A percentile compares a stretch with the other conserved stretches of the same genome.
Conservation (phyloP, 2,329 filamentous ascomycete species). For the Fusarium sp. region DNA sequence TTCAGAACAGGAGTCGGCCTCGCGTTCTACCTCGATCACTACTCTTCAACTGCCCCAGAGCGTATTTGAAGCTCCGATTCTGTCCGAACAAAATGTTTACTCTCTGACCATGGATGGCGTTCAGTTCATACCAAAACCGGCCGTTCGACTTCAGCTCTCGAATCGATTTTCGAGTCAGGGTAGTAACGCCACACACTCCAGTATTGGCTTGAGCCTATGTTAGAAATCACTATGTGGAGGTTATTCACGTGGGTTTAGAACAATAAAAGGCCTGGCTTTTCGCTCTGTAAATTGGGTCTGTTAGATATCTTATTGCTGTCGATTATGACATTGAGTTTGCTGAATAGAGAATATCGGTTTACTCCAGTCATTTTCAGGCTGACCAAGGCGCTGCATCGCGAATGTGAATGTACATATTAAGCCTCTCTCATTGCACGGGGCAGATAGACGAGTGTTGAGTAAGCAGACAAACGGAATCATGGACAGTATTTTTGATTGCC, state of each 20-base stretch:
- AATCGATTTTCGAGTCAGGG: slow-evolving; percentile 1
- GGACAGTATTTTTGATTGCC: background rate
- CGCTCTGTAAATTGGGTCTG: background rate
- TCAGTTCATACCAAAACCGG: background rate
- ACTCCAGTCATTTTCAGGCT: background rate
- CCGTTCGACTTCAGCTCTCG: background rate
- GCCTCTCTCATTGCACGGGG: background rate
- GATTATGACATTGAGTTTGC: background rate
- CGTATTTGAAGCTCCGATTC: background rate
- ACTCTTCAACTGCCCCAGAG: slow-evolving; percentile 6
- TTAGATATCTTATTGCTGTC: background rate
- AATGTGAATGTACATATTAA: background rate
- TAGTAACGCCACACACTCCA: background rate
- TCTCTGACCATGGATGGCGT: background rate
- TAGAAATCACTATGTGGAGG: background rate
- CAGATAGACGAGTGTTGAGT: background rate
- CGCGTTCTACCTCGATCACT: slow-evolving; percentile 13
- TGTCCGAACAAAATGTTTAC: background rate
- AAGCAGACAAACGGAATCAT: background rate
- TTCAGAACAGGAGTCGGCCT: background rate
- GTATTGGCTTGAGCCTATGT: background rate
- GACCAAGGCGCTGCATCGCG: background rate
- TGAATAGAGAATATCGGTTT: background rate
- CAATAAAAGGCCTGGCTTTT: background rate
- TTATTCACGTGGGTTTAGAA: background rate